Percentiles rank a stretch among this genome's conserved stretches.
These are phyloP conservation scores for Miamiensis avidus DNA, from an alignment of 169 alveolate genomes.

Conservation along the genomic window DNA sequence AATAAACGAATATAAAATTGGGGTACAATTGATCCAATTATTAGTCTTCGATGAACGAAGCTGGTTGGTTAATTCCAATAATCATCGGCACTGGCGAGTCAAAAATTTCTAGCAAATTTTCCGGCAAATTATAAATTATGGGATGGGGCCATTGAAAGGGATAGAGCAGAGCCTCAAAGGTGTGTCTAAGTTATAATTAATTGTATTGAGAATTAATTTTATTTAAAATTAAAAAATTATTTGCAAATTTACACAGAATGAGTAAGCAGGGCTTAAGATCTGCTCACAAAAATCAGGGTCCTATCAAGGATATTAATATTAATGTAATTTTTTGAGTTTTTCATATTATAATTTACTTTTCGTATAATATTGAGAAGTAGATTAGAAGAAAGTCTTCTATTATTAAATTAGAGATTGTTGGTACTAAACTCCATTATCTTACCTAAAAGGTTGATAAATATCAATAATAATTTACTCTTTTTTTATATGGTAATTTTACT, in stretches of 20 bases:
- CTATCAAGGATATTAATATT: not conserved
- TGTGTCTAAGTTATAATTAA: constrained; percentile 9
- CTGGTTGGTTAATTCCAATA: constrained; percentile 2
- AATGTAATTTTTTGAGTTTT: not conserved
- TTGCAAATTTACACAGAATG: not conserved
- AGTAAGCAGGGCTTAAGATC: not conserved
- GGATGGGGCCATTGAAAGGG: constrained; percentile 32
- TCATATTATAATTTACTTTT: not conserved
- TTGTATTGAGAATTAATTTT: no score
- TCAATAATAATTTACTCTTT: not conserved
- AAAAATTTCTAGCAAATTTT: not conserved
- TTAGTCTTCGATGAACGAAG: not conserved
- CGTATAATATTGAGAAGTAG: not conserved
- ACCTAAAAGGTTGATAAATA: not conserved
- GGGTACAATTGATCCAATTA: not conserved
- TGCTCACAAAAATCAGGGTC: constrained; percentile 3
- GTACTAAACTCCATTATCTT: constrained; percentile 15
- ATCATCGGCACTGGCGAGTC: constrained; percentile 22
- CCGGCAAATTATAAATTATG: constrained; percentile 11
- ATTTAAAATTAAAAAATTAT: not conserved
- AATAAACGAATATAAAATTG: constrained; percentile 5
- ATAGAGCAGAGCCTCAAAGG: constrained; percentile 1
- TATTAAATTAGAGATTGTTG: constrained; percentile 13
- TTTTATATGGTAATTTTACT: not conserved
- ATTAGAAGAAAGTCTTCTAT: not conserved